A percentile compares a stretch with the other conserved stretches of the same genome.
These are phyloP conservation scores for Salvia rosmarinus DNA, from an alignment of 257 asterid species.

Conservation along the genomic window DNA sequence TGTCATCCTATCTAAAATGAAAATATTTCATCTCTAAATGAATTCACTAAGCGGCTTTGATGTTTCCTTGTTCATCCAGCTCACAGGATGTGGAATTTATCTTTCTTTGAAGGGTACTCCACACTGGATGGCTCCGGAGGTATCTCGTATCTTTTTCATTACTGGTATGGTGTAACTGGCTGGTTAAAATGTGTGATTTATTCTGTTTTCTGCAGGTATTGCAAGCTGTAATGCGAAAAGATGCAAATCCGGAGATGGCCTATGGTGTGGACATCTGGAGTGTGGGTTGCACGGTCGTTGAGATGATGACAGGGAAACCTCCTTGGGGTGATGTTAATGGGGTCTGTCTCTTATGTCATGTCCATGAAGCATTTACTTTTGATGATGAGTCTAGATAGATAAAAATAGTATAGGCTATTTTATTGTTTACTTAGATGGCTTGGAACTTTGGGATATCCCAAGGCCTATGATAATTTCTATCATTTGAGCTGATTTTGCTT, in stretches of 20 bases:
- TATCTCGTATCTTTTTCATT: constrained; percentile 28
- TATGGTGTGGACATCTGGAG: constrained; percentile 90
- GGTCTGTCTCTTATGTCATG: constrained; percentile 42
- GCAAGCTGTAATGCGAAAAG: constrained; percentile 78
- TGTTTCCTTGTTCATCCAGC: constrained; percentile 46
- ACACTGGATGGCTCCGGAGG: constrained; percentile 99
- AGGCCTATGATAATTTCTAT: too few species aligned
- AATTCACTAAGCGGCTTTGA: constrained; percentile 9
- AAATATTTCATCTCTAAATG: too few species aligned
- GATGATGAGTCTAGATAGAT: too few species aligned
- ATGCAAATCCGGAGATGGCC: constrained; percentile 68
- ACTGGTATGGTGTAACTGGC: constrained; percentile 4
- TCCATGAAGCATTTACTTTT: too few species aligned
- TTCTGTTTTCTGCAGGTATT: constrained; percentile 52
- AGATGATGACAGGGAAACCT: constrained; percentile 89
- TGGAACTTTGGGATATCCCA: too few species aligned
- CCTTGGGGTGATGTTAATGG: constrained; percentile 73
- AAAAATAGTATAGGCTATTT: too few species aligned
- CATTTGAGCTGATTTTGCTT: too few species aligned
- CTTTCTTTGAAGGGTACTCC: constrained; percentile 90
- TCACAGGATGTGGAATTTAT: constrained; percentile 46
- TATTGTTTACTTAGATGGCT: too few species aligned
- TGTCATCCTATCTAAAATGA: not conserved
- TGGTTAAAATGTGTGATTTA: not conserved
- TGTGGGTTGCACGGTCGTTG: constrained; percentile 88